These are phyloP conservation scores for Sarocladium brachiariae DNA, from an alignment of 2,329 filamentous ascomycete genomes.

Conservation along the genomic window DNA sequence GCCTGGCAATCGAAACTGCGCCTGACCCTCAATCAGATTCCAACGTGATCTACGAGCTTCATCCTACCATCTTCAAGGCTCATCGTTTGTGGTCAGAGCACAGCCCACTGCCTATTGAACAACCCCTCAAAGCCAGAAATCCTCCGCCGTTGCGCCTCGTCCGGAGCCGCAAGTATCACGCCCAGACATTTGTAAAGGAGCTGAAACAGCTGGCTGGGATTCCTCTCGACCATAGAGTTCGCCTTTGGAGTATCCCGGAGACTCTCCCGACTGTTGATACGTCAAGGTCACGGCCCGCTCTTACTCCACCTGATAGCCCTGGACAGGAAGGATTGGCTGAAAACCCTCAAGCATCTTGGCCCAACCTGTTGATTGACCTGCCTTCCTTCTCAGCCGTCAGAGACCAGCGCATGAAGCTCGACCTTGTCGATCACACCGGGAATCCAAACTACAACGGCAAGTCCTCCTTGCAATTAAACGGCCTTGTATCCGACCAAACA, in stretches of 20 bases:
- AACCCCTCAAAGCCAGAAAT: slow-evolving; percentile 53
- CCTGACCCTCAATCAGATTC: slow-evolving; percentile 40
- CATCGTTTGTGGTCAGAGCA: slow-evolving; percentile 65
- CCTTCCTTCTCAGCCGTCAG: slow-evolving; percentile 44
- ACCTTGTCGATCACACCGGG: slow-evolving; percentile 55
- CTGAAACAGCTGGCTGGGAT: slow-evolving; percentile 65
- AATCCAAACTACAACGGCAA: slow-evolving; percentile 74
- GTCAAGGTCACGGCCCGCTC: slow-evolving; percentile 19
- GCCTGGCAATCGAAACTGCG: slow-evolving; percentile 71
- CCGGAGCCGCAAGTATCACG: slow-evolving; percentile 62
- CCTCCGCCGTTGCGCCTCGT: slow-evolving; percentile 59
- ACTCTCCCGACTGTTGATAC: slow-evolving; percentile 29
- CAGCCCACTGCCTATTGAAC: slow-evolving; percentile 49
- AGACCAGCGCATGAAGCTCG: slow-evolving; percentile 18
- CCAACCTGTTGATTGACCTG: slow-evolving; percentile 37
- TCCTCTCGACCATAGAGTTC: slow-evolving; percentile 64
- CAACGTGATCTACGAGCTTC: slow-evolving; percentile 75
- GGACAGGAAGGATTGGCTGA: slow-evolving; percentile 19
- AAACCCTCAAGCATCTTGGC: slow-evolving; percentile 28
- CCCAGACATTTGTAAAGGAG: slow-evolving; percentile 68
- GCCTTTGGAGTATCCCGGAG: slow-evolving; percentile 60
- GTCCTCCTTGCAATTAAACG: slow-evolving; percentile 56
- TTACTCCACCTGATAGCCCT: slow-evolving; percentile 36
- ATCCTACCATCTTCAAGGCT: slow-evolving; percentile 78
- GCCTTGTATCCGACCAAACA: slow-evolving; percentile 64